Evolutionary conservation across 345 rosid genomes (phyloP), one percentile per base, ranked within the genome.

Genomic region (Eucalyptus camaldulensis): DNA sequence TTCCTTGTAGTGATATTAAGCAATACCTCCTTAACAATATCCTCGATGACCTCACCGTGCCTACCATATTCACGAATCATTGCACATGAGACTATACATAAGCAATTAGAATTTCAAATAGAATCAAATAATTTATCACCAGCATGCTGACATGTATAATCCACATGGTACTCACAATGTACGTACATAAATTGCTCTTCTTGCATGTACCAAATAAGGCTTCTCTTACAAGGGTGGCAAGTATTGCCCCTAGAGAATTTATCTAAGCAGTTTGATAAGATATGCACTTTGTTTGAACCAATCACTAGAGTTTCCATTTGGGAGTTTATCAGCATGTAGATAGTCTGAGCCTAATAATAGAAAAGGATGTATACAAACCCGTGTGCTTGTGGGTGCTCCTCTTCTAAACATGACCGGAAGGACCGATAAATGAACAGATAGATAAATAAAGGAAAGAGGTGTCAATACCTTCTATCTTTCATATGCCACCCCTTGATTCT

Each of bases 371-470:
- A 19, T 53, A 19, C 58, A 53, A 53, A 53, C 25, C 19, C 0
- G n/a, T 10, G n/a, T 25, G 65, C 29, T 58, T 58, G 65, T 1
- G 14, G 5, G 14, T 7, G 1, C 14, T 58, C 13, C 65, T 25
- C 12, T 58, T 58, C 4, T 0, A 58, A 58, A 25, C 13, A 58
- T 14, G 0, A 58, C 7, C 6, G 4, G 29, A 58, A 58, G 29
- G 27, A 1, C 13, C 65, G 24, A 58, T 24, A 58, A 24, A 58
- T 58, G 25, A 22, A 24, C 1, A 58, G 13, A 58, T 10, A 10
- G 65, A 24, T 2, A 24, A 5, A 58, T 24, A 58, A 22, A 58
- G 0, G 0, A 58, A 54, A 0, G 25, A 8, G 27, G 6, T 22
- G n/a, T 58, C 13, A 2, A 58, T 58, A 58, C 65, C 65, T 24